phyloP scores from a whole-genome alignment of 2,329 filamentous ascomycete species.

The Penicillium palitans region DNA sequence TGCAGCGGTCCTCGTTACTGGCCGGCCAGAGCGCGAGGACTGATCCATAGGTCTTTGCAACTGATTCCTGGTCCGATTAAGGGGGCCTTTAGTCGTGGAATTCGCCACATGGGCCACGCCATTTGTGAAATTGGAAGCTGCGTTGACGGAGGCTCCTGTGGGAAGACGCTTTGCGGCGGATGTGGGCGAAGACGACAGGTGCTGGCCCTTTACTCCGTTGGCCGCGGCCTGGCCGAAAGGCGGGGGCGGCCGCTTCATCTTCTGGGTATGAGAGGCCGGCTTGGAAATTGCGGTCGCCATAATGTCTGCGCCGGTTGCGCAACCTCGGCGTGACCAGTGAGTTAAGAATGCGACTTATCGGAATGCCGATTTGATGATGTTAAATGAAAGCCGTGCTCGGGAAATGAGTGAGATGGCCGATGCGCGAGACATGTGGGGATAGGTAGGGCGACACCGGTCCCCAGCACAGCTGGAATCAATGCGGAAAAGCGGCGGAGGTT shows the following conservation, averaged over 20 bases:
- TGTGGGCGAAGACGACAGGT: conserved; percentile 60
- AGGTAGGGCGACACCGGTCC: conserved; percentile 35
- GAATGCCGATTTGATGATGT: conserved; percentile 27
- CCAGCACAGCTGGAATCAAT: conserved; percentile 29
- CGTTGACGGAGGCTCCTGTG: conserved; percentile 38
- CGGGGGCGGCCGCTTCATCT: conserved; percentile 68
- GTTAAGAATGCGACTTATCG: conserved; percentile 28
- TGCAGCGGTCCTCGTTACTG: conserved; percentile 34
- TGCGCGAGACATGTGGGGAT: conserved; percentile 49
- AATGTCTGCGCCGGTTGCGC: conserved; percentile 25
- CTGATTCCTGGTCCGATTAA: conserved; percentile 61
- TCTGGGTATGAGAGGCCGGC: conserved; percentile 49
- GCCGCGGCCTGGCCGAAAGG: conserved; percentile 62
- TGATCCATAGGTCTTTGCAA: conserved; percentile 43
- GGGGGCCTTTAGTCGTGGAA: conserved; percentile 28
- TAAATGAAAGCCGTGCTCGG: conserved; percentile 34
- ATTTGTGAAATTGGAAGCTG: conserved; percentile 49
- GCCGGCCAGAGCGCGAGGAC: conserved; percentile 35
- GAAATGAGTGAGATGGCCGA: conserved; percentile 43
- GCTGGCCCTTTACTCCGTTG: conserved; percentile 60
- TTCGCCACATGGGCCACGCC: conserved; percentile 26
- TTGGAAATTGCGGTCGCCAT: conserved; percentile 50
- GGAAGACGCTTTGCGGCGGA: conserved; percentile 58
- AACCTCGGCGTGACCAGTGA: conserved; percentile 18
- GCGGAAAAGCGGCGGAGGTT: conserved; percentile 22